Base-by-base conservation (phyloP, 495 filamentous ascomycete genomes). In the Neurospora tetrasperma region DNA sequence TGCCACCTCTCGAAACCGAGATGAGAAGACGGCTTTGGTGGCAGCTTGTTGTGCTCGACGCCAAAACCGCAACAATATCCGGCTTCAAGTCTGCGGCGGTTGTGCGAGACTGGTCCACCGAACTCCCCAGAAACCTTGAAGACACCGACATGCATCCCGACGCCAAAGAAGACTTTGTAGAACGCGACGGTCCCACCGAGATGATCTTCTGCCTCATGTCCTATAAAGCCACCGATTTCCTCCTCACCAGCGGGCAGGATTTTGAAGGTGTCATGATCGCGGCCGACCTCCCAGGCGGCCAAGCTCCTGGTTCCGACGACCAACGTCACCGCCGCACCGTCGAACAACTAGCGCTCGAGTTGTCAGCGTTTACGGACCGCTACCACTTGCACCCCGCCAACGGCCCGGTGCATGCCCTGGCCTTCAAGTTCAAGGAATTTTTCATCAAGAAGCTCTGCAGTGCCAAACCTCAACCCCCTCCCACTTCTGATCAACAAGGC, bases 11-110 rank as follows among this genome's bases (percentile, higher is more conserved):
- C 71, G 89, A 92, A 75, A 87, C 90, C 18, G 91, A 93, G 75
- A 89, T 90, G 78, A 85, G 91, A 20, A 85, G 91, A 70, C 84
- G 91, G 1, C 79, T 92, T 43, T 93, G 91, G 91, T 93, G 90
- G 90, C 88, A 90, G 73, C 90, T 93, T 42, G 82, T 91, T 74
- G 85, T 90, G 72, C 87, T 91, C 75, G 91, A 93, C 71, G 83
- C 82, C 40, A 83, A 83, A 72, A 83, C 81, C 70, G 83, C 86
- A 42, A 86, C 91, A 71, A 84, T 91, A 44, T 88, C 90, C 68
- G 91, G 91, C 38, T 88, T 90, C 18, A 87, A 87, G 41, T 86
- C 90, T 72, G 87, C 83, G 77, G 82, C 83, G 39, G 76, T 85
- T 59, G 87, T 80, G 66, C 78, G 79, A 18, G 79, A 75, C 69